Evolutionary conservation across 1,284 basidiomycete species (phyloP).

Genomic region (Neolentinus lepideus): DNA sequence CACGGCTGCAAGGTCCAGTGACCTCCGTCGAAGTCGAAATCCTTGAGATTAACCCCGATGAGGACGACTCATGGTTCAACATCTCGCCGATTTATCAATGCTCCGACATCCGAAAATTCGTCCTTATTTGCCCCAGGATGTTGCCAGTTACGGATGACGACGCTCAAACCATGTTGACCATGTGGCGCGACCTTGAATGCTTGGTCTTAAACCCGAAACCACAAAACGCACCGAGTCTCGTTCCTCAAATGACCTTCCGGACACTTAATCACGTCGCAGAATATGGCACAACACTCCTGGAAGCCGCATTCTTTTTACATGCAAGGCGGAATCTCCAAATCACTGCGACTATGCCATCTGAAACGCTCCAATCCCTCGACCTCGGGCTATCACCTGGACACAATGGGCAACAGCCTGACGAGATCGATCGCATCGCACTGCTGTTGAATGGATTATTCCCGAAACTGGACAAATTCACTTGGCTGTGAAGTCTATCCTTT

Average conservation of each 20-base stretch:
- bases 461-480: no score
- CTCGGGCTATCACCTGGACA: neutral
- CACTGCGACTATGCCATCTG: neutral
- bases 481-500: no score
- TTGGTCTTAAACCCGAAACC: neutral
- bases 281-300: neutral
- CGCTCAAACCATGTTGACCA: neutral
- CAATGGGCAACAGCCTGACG: neutral
- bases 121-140: neutral
- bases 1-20: neutral
- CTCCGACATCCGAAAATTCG: neutral
- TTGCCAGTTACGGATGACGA: neutral
- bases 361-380: neutral
- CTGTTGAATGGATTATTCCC: neutral
- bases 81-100: neutral
- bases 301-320: neutral
- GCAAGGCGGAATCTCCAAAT: neutral
- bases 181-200: neutral
- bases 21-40: neutral
- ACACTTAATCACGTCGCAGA: neutral
- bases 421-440: neutral
- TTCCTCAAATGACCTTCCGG: neutral
- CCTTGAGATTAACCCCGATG: neutral
- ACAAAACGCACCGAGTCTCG: neutral
- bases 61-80: neutral